Evolutionary conservation across 306 rosid species (phyloP), one percentile per base, ranked within the genome.

Genomic region (Leucaena leucocephala): DNA sequence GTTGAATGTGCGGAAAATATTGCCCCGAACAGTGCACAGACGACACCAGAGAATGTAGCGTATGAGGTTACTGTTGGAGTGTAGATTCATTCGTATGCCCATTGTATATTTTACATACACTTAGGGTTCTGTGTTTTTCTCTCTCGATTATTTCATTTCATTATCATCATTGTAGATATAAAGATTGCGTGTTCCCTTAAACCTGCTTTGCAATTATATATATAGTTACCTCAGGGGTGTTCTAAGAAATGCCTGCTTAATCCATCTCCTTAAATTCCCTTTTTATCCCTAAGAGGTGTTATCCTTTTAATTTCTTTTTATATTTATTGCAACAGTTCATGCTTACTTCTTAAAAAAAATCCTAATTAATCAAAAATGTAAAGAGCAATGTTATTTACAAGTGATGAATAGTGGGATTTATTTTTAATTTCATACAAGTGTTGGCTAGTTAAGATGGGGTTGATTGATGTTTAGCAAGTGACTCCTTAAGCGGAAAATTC

Each of bases 61-160:
- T 86, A 81, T 68, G 97, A 92, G 86, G 96, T 88, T 76, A 2
- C 89, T 15, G 88, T 87, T 77, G 95, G 85, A 82, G 86, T 82
- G 90, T 85, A 86, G 65, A 83, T 67, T 82, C 33, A 83, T 67
- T 82, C 33, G 34, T 54, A n/a, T 59, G 64, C 38, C 55, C 22
- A 39, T 36, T 52, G 52, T 58, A 63, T 75, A 83, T 72, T 70
- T 76, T 75, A 75, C 65, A 27, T 76, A 79, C 67, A 22, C 35
- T 75, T 72, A 69, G 69, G 83, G 72, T 45, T 75, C 63, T 49
- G 15, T 81, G 54, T 58, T 58, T 4, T 74, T 82, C 36, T 9
- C 74, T 84, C 36, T 75, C n/a, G 44, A 73, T 66, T 83, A 57
- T 71, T 76, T 66, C 78, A n/a, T 66, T 76, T 72, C 78, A 59